Evolutionary conservation across 2,329 filamentous ascomycete species (phyloP), one percentile per base, ranked within the genome.

Genomic region (Fusarium poae): DNA sequence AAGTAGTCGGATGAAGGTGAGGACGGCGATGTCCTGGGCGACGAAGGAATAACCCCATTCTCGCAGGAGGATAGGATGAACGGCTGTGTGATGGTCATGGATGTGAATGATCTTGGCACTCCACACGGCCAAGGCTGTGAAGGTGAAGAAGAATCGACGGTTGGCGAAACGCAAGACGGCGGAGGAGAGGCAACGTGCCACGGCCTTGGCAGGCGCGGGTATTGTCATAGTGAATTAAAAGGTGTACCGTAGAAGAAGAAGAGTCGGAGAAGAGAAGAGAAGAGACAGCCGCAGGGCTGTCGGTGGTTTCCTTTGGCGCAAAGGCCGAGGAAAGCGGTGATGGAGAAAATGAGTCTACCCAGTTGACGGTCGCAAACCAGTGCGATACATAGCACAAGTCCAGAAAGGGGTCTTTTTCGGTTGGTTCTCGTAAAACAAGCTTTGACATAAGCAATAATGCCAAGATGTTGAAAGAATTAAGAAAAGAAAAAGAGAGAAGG

Each of bases 61-160:
- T 70, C 23, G 44, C 6, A 69, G 39, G 27, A 58, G n/a, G 10
- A 27, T 49, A 10, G 35, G 23, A 29, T 68, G 57, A 3, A 80
- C 57, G 21, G 78, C 75, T 4, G 66, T 64, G 25, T 74, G 57
- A 34, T 80, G 76, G 37, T 70, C 75, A 56, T 75, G 73, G 32
- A 80, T 65, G 43, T 80, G 78, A 29, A 76, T 64, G 20, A 71
- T 52, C 60, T 80, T 80, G 59, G 77, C 75, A 46, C 65, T 69
- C 56, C 76, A 61, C 55, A 78, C 52, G n/a, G 77, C 71, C 63
- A 78, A 54, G n/a, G 70, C 73, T 21, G 73, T 69, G 32, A 78
- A 59, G 10, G 77, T 67, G 58, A 78, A 80, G 59, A 79, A 71
- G 50, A 79, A 76, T 8, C 68, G 71, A 39, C 71, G 71, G 58